Evolutionary conservation across 1,284 basidiomycete genomes (phyloP).

Genomic region (Sanghuangporus baumii): DNA sequence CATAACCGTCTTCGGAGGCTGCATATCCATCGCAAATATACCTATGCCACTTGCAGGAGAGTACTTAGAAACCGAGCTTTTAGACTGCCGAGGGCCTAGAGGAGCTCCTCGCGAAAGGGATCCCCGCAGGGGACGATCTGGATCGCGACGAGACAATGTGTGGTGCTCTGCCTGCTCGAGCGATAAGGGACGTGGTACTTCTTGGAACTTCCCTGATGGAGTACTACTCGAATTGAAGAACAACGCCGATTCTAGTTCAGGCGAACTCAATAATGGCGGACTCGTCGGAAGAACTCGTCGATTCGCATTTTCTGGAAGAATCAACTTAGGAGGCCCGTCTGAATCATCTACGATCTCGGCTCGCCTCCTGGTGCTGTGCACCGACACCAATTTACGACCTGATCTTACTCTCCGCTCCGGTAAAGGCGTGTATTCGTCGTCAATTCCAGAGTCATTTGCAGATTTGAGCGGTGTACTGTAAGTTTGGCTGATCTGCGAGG

Average conservation of each 20-base stretch:
- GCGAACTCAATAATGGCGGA: slow-evolving; percentile 10
- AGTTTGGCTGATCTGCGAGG: not conserved
- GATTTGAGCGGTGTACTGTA: slow-evolving; percentile 1
- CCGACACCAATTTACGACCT: not conserved
- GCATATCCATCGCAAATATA: not conserved
- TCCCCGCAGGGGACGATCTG: not conserved
- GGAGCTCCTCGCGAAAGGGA: not conserved
- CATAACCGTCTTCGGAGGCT: not conserved
- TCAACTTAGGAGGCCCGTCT: not conserved
- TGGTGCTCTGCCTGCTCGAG: not conserved
- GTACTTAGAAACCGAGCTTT: not conserved
- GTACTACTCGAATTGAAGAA: slow-evolving; percentile 8
- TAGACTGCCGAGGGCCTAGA: slow-evolving; percentile 7
- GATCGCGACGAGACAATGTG: not conserved
- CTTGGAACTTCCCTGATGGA: not conserved
- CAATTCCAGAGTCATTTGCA: not conserved
- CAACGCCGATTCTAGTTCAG: slow-evolving; percentile 10
- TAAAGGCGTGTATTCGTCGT: slow-evolving; percentile 7
- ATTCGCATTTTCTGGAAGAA: not conserved
- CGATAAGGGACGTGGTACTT: not conserved
- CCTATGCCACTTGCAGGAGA: not conserved
- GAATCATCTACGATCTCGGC: not conserved
- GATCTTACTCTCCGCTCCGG: not conserved
- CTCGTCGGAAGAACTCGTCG: slow-evolving; percentile 9
- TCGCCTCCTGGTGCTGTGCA: not conserved